Percentiles rank a stretch among this genome's conserved stretches.
Conservation (phyloP, 805 yeast species). For the Metschnikowia gelsemii region DNA sequence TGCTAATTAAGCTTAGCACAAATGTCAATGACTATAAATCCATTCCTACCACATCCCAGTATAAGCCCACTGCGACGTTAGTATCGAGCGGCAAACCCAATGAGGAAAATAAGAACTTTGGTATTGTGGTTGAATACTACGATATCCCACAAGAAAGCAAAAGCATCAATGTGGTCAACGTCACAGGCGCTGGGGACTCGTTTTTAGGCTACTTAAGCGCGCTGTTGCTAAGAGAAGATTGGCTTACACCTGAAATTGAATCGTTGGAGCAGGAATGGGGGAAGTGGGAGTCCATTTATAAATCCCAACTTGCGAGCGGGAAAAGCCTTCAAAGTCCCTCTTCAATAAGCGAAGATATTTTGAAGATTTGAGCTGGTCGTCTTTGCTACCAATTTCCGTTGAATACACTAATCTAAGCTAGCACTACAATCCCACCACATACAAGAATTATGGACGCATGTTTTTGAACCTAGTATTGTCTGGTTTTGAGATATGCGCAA, state of each 20-base stretch:
- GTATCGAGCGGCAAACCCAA: constrained; percentile 23
- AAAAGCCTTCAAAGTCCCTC: constrained; percentile 11
- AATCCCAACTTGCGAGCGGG: constrained; percentile 44
- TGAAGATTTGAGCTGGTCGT: constrained; percentile 2
- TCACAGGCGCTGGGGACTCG: constrained; percentile 90
- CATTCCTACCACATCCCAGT: constrained; percentile 33
- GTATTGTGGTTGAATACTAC: constrained; percentile 65
- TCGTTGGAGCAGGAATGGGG: constrained; percentile 37
- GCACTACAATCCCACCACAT: too few species aligned
- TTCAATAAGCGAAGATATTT: constrained; percentile 13
- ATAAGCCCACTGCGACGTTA: constrained; percentile 25
- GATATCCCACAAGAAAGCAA: constrained; percentile 38
- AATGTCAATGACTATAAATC: constrained; percentile 32
- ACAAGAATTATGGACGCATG: too few species aligned
- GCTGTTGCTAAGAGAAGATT: constrained; percentile 25
- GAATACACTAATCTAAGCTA: too few species aligned
- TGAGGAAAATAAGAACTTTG: constrained; percentile 32
- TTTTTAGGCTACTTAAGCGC: constrained; percentile 63
- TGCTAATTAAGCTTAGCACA: constrained; percentile 39
- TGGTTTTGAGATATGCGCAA: too few species aligned
- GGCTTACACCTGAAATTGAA: constrained; percentile 27
- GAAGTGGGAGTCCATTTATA: constrained; percentile 36
- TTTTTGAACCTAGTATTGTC: too few species aligned
- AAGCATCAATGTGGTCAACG: constrained; percentile 49
- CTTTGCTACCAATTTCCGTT: too few species aligned